Percentiles rank a stretch among this genome's conserved stretches.
Conservation (phyloP, 495 filamentous ascomycete genomes). For the Evernia prunastri region DNA sequence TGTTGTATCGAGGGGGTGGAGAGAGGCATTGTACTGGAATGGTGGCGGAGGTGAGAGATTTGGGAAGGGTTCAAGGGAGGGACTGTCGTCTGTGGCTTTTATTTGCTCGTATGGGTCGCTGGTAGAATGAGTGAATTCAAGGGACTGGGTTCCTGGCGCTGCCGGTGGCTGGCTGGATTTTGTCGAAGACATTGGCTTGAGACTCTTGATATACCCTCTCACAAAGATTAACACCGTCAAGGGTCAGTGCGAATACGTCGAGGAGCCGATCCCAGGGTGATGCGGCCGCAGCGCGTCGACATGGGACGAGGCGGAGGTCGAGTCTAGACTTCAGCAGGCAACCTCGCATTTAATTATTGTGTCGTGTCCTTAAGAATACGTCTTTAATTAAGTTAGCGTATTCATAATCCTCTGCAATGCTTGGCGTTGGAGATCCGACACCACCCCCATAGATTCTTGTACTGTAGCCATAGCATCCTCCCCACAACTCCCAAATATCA, state of each 20-base stretch:
- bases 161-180: slow-evolving; percentile 1
- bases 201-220: background rate
- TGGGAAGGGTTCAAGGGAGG: background rate
- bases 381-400: background rate
- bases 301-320: background rate
- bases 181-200: background rate
- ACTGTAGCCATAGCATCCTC: no score
- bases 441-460: no score
- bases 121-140: background rate
- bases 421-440: no score
- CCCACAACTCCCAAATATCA: no score
- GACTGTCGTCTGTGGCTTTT: background rate
- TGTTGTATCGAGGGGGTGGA: slow-evolving; percentile 22
- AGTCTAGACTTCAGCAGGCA: background rate
- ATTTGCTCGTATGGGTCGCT: slow-evolving; percentile 4
- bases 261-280: no score
- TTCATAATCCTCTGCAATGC: no score
- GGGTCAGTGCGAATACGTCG: background rate
- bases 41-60: slow-evolving; percentile 10
- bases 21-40: slow-evolving; percentile 25
- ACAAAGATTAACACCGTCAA: background rate
- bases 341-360: background rate
- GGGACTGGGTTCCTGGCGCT: background rate
- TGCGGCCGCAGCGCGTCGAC: background rate
- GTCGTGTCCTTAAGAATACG: background rate